Percentiles rank a stretch among this genome's conserved stretches.
Conservation (phyloP, 2,329 filamentous ascomycete species). For the Trichoderma asperellum region DNA sequence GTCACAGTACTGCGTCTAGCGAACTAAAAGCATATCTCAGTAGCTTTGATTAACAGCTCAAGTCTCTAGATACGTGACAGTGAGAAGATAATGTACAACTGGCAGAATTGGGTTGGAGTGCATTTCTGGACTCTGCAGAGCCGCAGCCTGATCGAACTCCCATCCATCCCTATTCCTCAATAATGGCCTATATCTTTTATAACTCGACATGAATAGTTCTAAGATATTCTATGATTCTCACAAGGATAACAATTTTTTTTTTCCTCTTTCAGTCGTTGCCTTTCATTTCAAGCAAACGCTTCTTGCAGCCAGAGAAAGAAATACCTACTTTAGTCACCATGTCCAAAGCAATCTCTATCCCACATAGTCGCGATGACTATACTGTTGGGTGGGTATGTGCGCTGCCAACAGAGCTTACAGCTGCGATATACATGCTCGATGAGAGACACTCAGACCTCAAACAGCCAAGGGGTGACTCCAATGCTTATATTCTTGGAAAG, state of each 20-base stretch:
- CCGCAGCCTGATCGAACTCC: background rate
- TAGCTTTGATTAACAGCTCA: background rate
- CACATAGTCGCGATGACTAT: conserved; percentile 28
- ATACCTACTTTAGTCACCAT: background rate
- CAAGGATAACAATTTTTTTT: background rate
- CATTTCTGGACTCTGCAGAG: background rate
- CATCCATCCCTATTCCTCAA: background rate
- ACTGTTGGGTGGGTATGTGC: conserved; percentile 37
- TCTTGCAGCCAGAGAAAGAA: background rate
- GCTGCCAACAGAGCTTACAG: conserved; percentile 31
- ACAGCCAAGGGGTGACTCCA: conserved; percentile 23
- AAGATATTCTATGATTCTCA: background rate
- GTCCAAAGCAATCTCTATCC: background rate
- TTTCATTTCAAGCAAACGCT: background rate
- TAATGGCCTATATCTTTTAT: background rate
- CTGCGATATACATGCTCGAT: conserved; percentile 33
- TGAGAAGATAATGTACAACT: background rate
- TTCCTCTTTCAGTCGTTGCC: too few relatives aligned
- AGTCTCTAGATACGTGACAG: background rate
- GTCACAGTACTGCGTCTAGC: background rate
- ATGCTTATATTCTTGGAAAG: conserved; percentile 35
- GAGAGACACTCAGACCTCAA: conserved; percentile 19
- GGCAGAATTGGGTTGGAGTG: background rate
- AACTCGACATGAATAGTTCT: background rate
- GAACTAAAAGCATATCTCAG: background rate